A percentile compares a stretch with the other conserved stretches of the same genome.
These are phyloP conservation scores for Groenewaldozyma auringiensis DNA, from an alignment of 1,139 yeast species.

Conservation along the genomic window DNA sequence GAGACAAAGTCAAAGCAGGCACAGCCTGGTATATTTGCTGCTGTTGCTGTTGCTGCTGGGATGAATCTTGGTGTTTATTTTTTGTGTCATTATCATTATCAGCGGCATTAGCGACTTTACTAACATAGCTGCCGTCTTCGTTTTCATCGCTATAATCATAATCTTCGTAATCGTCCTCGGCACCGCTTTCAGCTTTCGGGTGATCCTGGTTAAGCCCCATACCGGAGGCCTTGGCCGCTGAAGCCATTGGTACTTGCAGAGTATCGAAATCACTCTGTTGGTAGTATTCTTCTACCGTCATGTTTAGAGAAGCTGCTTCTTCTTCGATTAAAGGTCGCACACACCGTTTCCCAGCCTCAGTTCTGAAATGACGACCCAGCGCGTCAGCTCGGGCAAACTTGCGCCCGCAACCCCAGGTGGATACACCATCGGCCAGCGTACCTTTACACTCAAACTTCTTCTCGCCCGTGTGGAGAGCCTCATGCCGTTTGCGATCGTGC, in stretches of 20 bases:
- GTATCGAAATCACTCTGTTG: neutral
- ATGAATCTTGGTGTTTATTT: neutral
- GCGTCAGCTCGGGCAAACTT: constrained; percentile 96
- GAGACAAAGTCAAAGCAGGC: constrained; percentile 9
- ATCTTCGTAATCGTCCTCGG: constrained; percentile 1
- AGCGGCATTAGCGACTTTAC: neutral
- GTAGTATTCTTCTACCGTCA: constrained; percentile 4
- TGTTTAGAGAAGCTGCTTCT: constrained; percentile 33
- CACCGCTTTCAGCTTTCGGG: neutral
- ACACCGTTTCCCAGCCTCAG: constrained; percentile 87
- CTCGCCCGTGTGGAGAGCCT: constrained; percentile 85
- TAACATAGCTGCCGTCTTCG: neutral
- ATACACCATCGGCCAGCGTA: constrained; percentile 48
- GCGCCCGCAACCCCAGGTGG: constrained; percentile 85
- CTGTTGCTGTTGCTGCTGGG: no score
- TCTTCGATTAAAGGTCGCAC: constrained; percentile 67
- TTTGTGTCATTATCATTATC: neutral
- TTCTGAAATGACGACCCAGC: constrained; percentile 82
- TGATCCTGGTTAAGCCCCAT: neutral
- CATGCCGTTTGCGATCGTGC: constrained; percentile 91
- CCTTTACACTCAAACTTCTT: constrained; percentile 85
- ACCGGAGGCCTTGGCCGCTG: neutral
- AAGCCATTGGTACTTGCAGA: neutral
- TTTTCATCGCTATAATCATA: constrained; percentile 2
- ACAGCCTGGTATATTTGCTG: neutral